phyloP scores from a whole-genome alignment of 257 asterid genomes.

The Haberlea rhodopensis region DNA sequence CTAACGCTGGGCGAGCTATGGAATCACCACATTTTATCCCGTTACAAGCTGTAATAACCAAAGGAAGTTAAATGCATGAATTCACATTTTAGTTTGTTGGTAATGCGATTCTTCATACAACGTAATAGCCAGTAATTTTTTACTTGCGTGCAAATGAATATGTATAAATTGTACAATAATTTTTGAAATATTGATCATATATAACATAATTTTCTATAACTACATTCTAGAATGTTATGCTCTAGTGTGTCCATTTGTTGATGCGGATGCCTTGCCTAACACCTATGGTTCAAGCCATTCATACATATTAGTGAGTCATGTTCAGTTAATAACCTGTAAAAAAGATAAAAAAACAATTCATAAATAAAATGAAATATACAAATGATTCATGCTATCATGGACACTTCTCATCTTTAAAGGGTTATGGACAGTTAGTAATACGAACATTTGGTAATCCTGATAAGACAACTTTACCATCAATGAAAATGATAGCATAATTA shows the following conservation, averaged over 20 bases:
- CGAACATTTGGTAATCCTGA: too few species aligned
- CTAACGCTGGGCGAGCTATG: conserved; percentile 43
- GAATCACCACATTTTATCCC: conserved; percentile 60
- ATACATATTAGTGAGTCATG: neutral
- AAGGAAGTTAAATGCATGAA: conserved; percentile 11
- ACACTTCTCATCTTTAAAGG: conserved; percentile 8
- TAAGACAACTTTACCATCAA: neutral
- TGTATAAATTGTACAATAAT: conserved; percentile 8
- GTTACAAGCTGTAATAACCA: conserved; percentile 43
- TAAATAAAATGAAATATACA: neutral
- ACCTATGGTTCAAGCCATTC: neutral
- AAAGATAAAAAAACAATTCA: neutral
- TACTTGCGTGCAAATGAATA: neutral
- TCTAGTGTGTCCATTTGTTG: neutral
- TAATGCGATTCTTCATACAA: neutral
- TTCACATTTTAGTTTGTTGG: neutral
- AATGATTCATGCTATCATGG: conserved; percentile 1
- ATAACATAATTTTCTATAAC: neutral
- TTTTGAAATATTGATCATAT: too few species aligned
- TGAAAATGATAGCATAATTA: neutral
- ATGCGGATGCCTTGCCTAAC: neutral
- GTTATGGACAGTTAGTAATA: neutral
- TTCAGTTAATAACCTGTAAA: conserved; percentile 10
- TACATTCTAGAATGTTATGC: too few species aligned
- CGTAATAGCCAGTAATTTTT: neutral